A percentile compares a stretch with the other conserved stretches of the same genome.
Evolutionary conservation across 768 basidiomycete genomes (phyloP).

Genomic region (Mycena latifolia): DNA sequence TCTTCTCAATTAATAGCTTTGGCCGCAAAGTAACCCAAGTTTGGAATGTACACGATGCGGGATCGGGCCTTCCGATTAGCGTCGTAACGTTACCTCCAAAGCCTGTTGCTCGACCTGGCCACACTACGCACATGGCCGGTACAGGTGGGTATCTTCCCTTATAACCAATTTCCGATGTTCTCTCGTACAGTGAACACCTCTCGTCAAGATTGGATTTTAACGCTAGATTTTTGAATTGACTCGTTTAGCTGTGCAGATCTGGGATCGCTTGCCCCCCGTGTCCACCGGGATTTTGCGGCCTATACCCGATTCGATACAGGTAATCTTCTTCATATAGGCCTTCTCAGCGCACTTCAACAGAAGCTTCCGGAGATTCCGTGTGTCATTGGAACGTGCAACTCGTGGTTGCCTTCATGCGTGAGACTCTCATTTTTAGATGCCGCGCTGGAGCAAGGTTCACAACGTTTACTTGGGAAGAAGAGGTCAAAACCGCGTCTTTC

Average conservation of each 20-base stretch:
- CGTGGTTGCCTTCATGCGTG: slow-evolving; percentile 19
- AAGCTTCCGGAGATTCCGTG: slow-evolving; percentile 31
- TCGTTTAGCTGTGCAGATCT: slow-evolving; percentile 32
- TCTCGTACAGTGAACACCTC: slow-evolving; percentile 25
- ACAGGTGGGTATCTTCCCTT: not conserved
- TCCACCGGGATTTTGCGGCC: slow-evolving; percentile 28
- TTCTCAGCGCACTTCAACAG: slow-evolving; percentile 15
- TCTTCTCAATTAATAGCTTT: slow-evolving; percentile 45
- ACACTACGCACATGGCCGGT: slow-evolving; percentile 44
- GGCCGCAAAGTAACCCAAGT: slow-evolving; percentile 47
- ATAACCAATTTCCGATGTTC: slow-evolving; percentile 35
- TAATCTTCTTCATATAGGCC: slow-evolving; percentile 29
- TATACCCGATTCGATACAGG: slow-evolving; percentile 32
- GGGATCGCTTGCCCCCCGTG: slow-evolving; percentile 30
- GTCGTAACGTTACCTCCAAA: slow-evolving; percentile 57
- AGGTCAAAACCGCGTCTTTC: slow-evolving; percentile 9
- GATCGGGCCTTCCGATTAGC: slow-evolving; percentile 53
- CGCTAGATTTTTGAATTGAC: slow-evolving; percentile 32
- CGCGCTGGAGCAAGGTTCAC: slow-evolving; percentile 3
- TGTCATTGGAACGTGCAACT: slow-evolving; percentile 24
- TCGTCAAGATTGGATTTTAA: slow-evolving; percentile 35
- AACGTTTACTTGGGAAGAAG: slow-evolving; percentile 1
- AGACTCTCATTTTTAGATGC: slow-evolving; percentile 29
- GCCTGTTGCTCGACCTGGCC: slow-evolving; percentile 48
- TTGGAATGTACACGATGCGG: slow-evolving; percentile 47